Evolutionary conservation across 148 eudicot species (phyloP), one percentile per base, ranked within the genome.

Genomic region (Chenopodium album): DNA sequence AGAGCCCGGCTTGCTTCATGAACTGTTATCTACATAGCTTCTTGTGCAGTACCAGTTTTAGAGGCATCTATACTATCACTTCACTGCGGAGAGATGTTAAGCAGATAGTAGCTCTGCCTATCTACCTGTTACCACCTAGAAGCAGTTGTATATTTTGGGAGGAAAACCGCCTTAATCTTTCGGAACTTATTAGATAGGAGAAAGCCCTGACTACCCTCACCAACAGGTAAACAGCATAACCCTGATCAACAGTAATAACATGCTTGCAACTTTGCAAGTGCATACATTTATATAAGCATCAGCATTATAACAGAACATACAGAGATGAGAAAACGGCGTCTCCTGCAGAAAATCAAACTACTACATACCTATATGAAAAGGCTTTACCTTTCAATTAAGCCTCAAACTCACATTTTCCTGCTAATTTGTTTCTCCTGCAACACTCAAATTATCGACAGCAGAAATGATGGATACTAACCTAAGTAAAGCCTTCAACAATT

Each of bases 21-120:
- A 13, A 82, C 80, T 26, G 89, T 89, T 74, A 90, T 92, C 77
- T 91, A 88, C 46, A 90, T 26, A 17, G 93, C 87, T 80, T 94
- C 98, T 80, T 94, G 95, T 72, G 98, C 91, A 81, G 87, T 93
- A 71, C 98, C 98, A 76, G 84, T 77, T 62, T 92, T 90, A 28
- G 92, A 71, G 23, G 95, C 95, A 92, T 94, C 98, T 94, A 31
- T 31, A 1, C 32, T 31, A 31, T 31, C 32, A 31, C 32, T 31
- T 31, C 32, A 31, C 32, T 31, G 32, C 32, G 2, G 32, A 31
- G 32, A 31, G 32, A 31, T 31, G 32, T 31, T 31, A 31, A 31
- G 32, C 32, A 31, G 32, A 31, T 31, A 31, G 32, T 31, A 31
- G 32, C 32, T 31, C 32, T 31, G 32, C 32, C 32, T 31, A 31